Base-by-base conservation (phyloP, 1,139 yeast genomes). In the Zhuliangozyma blackwelliae region DNA sequence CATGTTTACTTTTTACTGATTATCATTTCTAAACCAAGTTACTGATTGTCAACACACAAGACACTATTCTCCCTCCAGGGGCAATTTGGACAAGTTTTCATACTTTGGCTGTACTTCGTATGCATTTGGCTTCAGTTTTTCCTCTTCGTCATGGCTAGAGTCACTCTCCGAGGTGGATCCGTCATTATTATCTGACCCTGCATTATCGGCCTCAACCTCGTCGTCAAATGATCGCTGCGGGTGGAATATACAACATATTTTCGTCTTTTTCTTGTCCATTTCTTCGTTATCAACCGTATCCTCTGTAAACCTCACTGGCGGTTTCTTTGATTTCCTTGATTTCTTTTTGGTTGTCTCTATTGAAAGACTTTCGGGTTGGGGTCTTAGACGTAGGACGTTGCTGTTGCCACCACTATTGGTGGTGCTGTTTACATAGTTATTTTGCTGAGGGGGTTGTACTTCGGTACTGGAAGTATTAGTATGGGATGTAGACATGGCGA, bases 171-270 rank as follows among this genome's bases (percentile, higher is more conserved):
- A 57, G 11, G 59, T 57, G 13, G 72, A 64, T 11, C 74, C 72
- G 35, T 72, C 33, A 32, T 28, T 20, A 20, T 12, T 22, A 13
- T n/a, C 28, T 26, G 23, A 31, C 19, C 11, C 29, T 31, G 51
- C 55, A 20, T 50, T 47, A 25, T 50, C 16, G 16, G 16, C 16
- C 4, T 16, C 45, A 2, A 32, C 29, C 27, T 41, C 78, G 41
- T 79, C 86, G 27, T 78, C 92, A 51, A 81, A 83, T 47, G 79
- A 82, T 28, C 79, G 68, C 35, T 82, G 84, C 2, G 96, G 96
- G 53, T 88, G 96, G 63, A 83, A 92, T 19, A 92, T 90, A 50
- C 98, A 90, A 56, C 98, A 92, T n/a, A 90, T 82, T 59, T 90
- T 92, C 13, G 95, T 77, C 57, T 88, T 89, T 64, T 90, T 90